These are phyloP conservation scores for Rosa lucieae DNA, from an alignment of 306 rosid genomes.

Conservation along the genomic window DNA sequence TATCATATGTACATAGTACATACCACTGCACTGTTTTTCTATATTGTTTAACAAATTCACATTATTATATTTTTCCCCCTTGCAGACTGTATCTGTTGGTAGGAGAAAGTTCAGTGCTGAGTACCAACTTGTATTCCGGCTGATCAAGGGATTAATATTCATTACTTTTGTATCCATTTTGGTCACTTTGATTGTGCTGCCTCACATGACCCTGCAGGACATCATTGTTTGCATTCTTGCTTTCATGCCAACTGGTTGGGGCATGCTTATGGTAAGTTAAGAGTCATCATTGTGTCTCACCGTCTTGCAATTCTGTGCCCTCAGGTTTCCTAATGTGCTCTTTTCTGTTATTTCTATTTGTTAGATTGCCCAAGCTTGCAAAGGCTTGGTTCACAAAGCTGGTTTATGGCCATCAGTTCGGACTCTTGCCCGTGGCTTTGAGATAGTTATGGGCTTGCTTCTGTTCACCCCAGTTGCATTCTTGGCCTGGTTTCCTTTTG, in stretches of 20 bases:
- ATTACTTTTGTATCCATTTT: constrained; percentile 79
- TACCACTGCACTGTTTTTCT: not conserved
- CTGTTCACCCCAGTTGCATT: constrained; percentile 91
- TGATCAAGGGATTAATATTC: constrained; percentile 88
- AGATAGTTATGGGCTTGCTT: constrained; percentile 82
- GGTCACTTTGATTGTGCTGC: constrained; percentile 75
- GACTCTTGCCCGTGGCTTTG: constrained; percentile 92
- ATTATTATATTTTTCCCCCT: constrained; percentile 12
- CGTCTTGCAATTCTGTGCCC: not conserved
- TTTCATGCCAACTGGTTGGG: constrained; percentile 99
- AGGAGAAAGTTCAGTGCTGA: constrained; percentile 87
- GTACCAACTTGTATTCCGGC: constrained; percentile 88
- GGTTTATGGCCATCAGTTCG: constrained; percentile 91
- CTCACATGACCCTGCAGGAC: constrained; percentile 84
- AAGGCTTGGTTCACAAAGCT: constrained; percentile 38
- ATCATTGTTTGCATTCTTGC: constrained; percentile 95
- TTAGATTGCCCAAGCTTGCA: constrained; percentile 90
- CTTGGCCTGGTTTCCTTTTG: constrained; percentile 97
- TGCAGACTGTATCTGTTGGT: constrained; percentile 87
- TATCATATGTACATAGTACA: not conserved
- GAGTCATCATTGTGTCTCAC: not conserved
- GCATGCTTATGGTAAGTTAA: constrained; percentile 74
- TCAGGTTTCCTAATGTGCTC: not conserved
- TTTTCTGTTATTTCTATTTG: not conserved
- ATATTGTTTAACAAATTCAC: not conserved